These are phyloP conservation scores for Kwoniella shandongensis DNA, from an alignment of 768 basidiomycete genomes.

Conservation along the genomic window DNA sequence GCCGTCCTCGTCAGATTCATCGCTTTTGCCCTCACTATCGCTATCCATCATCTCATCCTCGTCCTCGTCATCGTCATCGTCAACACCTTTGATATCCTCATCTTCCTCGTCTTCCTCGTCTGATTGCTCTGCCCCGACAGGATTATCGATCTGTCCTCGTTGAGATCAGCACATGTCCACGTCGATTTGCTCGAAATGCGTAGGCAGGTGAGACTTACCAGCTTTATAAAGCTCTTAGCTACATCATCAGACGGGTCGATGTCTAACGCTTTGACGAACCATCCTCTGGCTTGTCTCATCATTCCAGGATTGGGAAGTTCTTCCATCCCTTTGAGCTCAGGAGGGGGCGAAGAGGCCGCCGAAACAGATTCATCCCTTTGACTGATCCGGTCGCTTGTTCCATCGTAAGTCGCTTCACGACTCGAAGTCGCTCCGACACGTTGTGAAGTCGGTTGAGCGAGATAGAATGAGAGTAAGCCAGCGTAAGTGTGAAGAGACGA, in stretches of 20 bases:
- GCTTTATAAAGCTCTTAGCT: conserved; percentile 30
- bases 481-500: conserved; percentile 78
- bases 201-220: conserved; percentile 23
- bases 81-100: conserved; percentile 3
- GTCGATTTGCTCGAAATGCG: too few species aligned
- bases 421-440: neutral
- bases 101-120: neutral
- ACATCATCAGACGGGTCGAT: conserved; percentile 30
- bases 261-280: conserved; percentile 36
- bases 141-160: neutral
- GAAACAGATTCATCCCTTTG: neutral
- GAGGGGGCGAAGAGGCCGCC: neutral
- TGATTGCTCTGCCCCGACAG: neutral
- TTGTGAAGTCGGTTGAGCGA: conserved; percentile 47
- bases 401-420: neutral
- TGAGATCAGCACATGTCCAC: too few species aligned
- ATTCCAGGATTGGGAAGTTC: conserved; percentile 24
- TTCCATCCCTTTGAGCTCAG: neutral
- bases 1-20: neutral
- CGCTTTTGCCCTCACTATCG: neutral
- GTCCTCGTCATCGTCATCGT: conserved; percentile 6
- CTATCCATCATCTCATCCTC: neutral
- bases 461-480: conserved; percentile 65
- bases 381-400: neutral
- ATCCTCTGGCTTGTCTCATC: conserved; percentile 33